phyloP scores from a whole-genome alignment of 352 stramenopile genomes.

The Phytopythium sindhum region DNA sequence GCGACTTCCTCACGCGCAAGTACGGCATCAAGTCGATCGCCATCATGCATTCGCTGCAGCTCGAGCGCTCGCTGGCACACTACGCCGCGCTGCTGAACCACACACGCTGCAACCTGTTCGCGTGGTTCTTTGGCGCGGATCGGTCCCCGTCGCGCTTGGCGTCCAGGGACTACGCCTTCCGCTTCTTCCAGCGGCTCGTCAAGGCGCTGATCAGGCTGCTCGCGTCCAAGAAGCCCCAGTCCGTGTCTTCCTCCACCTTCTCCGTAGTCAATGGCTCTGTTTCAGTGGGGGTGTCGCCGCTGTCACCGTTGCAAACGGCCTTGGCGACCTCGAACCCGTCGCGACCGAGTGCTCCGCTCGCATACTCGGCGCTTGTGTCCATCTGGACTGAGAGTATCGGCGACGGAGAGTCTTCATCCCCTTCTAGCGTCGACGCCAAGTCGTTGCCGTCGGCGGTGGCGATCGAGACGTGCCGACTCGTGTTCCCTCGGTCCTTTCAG shows the following conservation, averaged over 20 bases:
- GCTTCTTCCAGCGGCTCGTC: conserved; percentile 53
- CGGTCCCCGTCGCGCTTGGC: conserved; percentile 19
- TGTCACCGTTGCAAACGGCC: not conserved
- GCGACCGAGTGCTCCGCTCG: conserved; percentile 8
- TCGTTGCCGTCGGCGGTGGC: conserved; percentile 24
- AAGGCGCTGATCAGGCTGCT: conserved; percentile 40
- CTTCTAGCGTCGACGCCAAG: conserved; percentile 8
- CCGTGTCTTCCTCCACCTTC: conserved; percentile 12
- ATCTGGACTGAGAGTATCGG: conserved; percentile 65
- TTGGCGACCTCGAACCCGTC: not conserved
- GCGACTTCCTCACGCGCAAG: conserved; percentile 60
- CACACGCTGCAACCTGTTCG: conserved; percentile 55
- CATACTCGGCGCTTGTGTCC: conserved; percentile 40
- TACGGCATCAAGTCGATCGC: conserved; percentile 78
- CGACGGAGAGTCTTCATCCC: conserved; percentile 37
- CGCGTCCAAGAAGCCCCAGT: conserved; percentile 23
- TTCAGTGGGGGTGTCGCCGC: not conserved
- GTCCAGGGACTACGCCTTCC: conserved; percentile 54
- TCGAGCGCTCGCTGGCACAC: conserved; percentile 63
- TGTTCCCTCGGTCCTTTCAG: conserved; percentile 46
- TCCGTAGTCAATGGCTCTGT: not conserved
- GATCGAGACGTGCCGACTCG: conserved; percentile 35
- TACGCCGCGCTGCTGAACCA: conserved; percentile 44
- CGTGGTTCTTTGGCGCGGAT: conserved; percentile 64
- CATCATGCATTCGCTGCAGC: conserved; percentile 60